Base-by-base conservation (phyloP, 1,284 basidiomycete species). In the Afroboletus lepidellus region DNA sequence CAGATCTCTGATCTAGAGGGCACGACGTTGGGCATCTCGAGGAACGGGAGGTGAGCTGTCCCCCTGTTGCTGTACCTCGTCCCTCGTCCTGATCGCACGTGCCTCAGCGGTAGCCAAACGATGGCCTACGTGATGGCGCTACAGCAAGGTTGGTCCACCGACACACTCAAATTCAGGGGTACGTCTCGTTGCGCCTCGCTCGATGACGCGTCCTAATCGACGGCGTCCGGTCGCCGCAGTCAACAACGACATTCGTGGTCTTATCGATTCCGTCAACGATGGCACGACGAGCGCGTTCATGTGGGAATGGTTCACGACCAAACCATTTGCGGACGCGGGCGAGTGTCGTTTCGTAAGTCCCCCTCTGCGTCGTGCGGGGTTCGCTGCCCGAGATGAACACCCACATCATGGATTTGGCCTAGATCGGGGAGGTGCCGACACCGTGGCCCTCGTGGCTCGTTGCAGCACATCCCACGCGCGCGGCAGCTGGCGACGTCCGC, bases 301-400 rank as follows among this genome's bases (percentile, higher is more conserved):
- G 83, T 97, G 94, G 94, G 94, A 96, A 70, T 94, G 91, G 90
- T 98, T 97, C 72, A 98, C 96, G 2, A 98, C 95, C 16, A 98
- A 98, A 69, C 95, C 96, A 1, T 97, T 83, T 63, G 82, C 80
- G 8, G 92, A 96, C 68, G 77, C 78, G 15, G 91, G 90, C 27
- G 84, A 94, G 69, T 90, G 87, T 43, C 83, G 87, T 41, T 94
- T 94, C 64, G 88, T 90, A 63, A 58, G 86, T 79, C 11, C 25
- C 5, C 9, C 5, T 30, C 9, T 8, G 29, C 29, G 29, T 30
- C 29, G 29, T 30, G 9, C n/a, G n/a, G n/a, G n/a, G 29, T 12
- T 12, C 29, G 29, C 29, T 6, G 9, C 29, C 3, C 13, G 29
- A 30, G 13, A 12, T 12, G 29, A 30, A 30, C 29, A 30, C 29